Percentiles rank a stretch among this genome's conserved stretches.
Conservation (phyloP, 352 stramenopile species). For the Phytopythium sindhum region DNA sequence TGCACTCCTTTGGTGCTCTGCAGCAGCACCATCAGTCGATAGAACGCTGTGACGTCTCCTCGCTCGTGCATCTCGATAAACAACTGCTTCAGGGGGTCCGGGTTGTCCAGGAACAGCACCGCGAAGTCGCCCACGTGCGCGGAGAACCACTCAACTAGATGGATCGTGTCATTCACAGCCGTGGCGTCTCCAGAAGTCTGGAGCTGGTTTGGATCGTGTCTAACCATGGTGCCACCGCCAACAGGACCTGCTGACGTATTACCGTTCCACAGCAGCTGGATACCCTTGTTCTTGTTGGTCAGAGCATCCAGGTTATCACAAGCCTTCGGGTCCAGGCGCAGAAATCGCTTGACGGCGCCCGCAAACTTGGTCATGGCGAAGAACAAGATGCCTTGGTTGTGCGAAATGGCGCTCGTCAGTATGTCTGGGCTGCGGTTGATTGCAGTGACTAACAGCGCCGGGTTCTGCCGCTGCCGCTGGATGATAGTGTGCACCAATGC, state of each 20-base stretch:
- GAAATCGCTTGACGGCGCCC: constrained; percentile 58
- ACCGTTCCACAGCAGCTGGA: constrained; percentile 61
- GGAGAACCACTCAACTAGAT: constrained; percentile 60
- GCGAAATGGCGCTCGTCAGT: constrained; percentile 47
- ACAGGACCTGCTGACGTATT: not conserved
- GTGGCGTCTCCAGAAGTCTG: not conserved
- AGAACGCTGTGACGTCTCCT: constrained; percentile 45
- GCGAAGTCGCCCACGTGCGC: constrained; percentile 53
- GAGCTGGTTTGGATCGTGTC: constrained; percentile 1
- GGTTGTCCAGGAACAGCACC: constrained; percentile 43
- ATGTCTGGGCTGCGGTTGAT: constrained; percentile 70
- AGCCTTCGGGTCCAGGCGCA: constrained; percentile 53
- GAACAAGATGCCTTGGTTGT: constrained; percentile 67
- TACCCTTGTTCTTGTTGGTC: constrained; percentile 41
- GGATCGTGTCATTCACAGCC: constrained; percentile 6
- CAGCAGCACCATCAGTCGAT: constrained; percentile 62
- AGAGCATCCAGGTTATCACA: constrained; percentile 54
- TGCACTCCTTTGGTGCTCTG: constrained; percentile 56
- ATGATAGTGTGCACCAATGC: constrained; percentile 52
- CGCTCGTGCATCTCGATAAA: constrained; percentile 61
- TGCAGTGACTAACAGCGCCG: constrained; percentile 47
- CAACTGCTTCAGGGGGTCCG: constrained; percentile 55
- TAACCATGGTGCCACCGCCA: not conserved
- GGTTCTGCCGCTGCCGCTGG: constrained; percentile 46
- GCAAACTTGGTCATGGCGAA: constrained; percentile 73